Evolutionary conservation across 129 eudicot genomes (phyloP).

Genomic region (Helianthus tuberosus): DNA sequence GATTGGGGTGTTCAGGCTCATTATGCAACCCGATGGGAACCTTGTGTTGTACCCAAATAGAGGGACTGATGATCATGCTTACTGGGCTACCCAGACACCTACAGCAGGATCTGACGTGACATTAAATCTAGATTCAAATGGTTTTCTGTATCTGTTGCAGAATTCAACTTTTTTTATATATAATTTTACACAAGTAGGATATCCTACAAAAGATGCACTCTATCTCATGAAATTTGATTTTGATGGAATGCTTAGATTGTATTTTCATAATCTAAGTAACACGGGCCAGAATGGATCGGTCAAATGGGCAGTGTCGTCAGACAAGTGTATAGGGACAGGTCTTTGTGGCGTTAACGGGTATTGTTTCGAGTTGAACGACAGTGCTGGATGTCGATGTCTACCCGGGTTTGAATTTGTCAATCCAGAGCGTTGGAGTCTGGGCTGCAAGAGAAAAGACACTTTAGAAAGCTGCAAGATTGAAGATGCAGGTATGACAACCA

Average conservation of each 20-base stretch:
- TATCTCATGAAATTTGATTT: constrained; percentile 37
- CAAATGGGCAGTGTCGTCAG: constrained; percentile 18
- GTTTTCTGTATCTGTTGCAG: constrained; percentile 33
- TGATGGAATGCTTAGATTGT: constrained; percentile 49
- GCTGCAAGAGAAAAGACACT: constrained; percentile 38
- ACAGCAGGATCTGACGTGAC: constrained; percentile 24
- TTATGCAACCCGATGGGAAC: constrained; percentile 43
- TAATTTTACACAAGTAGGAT: constrained; percentile 34
- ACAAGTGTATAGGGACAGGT: constrained; percentile 35
- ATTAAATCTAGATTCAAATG: constrained; percentile 41
- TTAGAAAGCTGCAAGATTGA: constrained; percentile 24
- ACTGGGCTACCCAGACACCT: constrained; percentile 7
- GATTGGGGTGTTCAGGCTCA: constrained; percentile 35
- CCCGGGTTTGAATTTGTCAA: constrained; percentile 39
- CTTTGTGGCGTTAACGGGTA: constrained; percentile 40
- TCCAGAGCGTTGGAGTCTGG: constrained; percentile 6
- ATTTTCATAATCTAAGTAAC: constrained; percentile 12
- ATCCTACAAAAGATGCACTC: constrained; percentile 11
- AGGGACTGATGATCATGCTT: not conserved
- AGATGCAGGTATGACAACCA: not conserved
- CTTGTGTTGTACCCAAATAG: constrained; percentile 40
- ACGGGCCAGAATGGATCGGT: not conserved
- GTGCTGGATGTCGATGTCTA: constrained; percentile 34
- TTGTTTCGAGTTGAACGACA: constrained; percentile 16
- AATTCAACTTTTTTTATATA: constrained; percentile 8